Evolutionary conservation across 2,329 filamentous ascomycete genomes (phyloP).

Genomic region (Leptosphaerulina australis): DNA sequence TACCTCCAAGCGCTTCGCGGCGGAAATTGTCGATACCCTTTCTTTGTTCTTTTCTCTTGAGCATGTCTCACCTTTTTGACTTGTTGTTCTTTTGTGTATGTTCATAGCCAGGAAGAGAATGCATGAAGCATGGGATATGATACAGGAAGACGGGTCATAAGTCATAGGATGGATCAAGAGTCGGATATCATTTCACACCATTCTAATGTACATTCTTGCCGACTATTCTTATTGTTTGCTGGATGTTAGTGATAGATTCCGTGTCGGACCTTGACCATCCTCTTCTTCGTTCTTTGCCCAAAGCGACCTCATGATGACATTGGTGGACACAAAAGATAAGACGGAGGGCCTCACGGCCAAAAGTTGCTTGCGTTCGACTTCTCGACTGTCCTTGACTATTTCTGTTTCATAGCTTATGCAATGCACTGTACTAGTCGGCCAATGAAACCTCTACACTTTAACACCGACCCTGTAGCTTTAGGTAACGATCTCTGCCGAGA

Average conservation of each 20-base stretch:
- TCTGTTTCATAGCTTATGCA: not conserved
- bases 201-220: slow-evolving; percentile 37
- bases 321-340: slow-evolving; percentile 23
- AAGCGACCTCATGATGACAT: slow-evolving; percentile 8
- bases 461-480: no score
- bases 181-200: slow-evolving; percentile 17
- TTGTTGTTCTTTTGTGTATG: slow-evolving; percentile 8
- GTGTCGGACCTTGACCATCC: not conserved
- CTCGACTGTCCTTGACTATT: not conserved
- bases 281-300: not conserved
- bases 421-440: not conserved
- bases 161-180: slow-evolving; percentile 6
- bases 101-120: slow-evolving; percentile 4
- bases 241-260: not conserved
- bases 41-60: slow-evolving; percentile 16
- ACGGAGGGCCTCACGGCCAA: slow-evolving; percentile 33
- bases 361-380: slow-evolving; percentile 8
- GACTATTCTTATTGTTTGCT: not conserved
- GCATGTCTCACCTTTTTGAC: slow-evolving; percentile 13
- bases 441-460: not conserved
- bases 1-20: slow-evolving; percentile 38
- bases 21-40: slow-evolving; percentile 46
- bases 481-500: no score
- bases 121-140: slow-evolving; percentile 20
- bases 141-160: slow-evolving; percentile 8